Evolutionary conservation across 164 flowering plant genomes (phyloP), one percentile per base, ranked within the genome.

Genomic region (Euptelea pleiosperma): DNA sequence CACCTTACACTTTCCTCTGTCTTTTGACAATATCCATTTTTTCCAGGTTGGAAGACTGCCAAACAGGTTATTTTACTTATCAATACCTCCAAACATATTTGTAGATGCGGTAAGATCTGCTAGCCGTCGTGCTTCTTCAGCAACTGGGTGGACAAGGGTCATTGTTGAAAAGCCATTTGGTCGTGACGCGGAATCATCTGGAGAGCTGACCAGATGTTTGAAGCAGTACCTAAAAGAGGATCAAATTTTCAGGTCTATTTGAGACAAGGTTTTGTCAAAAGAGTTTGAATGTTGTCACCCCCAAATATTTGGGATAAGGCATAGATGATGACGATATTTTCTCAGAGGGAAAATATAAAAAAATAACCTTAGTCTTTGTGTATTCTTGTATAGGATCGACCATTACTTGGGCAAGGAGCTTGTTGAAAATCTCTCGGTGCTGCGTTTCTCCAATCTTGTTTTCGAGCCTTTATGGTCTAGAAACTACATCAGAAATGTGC

Each of bases 161-260:
- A 91, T 91, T 61, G 87, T 89, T 24, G 96, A 89, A 67, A 91
- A 91, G 70, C 98, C 98, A 45, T 89, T 91, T 77, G 98, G 98
- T 31, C 87, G 85, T 53, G 96, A 89, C 66, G 71, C 78, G 8
- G 77, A 80, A 61, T 89, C 98, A 15, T 85, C 95, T 30, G 73
- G 73, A 15, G 80, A 82, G 71, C 77, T 89, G 18, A 91, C 96
- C 22, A 81, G 76, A 70, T 55, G 79, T 52, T 61, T 89, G 50
- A 89, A 84, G 80, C 76, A 78, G 64, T 83, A 89, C 73, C 71
- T 89, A 14, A 50, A 65, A 16, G 98, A 91, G 66, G 91, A 91
- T 42, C 98, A 91, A 74, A 84, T 91, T 67, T 91, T 86, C 68
- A 83, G 98, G 98, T 87, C n/a, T n/a, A n/a, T n/a, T n/a, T n/a